Base-by-base conservation (phyloP, 129 eudicot genomes). In the Smallanthus sonchifolius region DNA sequence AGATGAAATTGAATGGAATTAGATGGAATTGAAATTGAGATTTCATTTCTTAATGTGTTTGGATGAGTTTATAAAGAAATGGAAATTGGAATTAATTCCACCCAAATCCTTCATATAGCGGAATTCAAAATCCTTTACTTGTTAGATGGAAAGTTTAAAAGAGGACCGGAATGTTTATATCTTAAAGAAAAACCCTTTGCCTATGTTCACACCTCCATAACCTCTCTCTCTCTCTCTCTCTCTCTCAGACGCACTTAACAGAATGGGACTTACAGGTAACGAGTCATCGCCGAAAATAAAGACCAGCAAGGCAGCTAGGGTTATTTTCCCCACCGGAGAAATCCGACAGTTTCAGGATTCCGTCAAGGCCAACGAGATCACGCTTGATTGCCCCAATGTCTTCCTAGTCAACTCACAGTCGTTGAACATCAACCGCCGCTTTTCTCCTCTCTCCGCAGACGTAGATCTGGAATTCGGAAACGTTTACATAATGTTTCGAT, bases 361-460 rank as follows among this genome's bases (percentile, higher is more conserved):
- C 28, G 76, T 87, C 32, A 90, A 86, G 47, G 98, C 97, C 8
- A 97, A 97, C 19, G 98, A 93, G 81, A 83, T 93, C 72, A 93
- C 90, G 98, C 81, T 93, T 4, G 96, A 90, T 15, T 85, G 80
- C 20, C 98, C 97, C 0, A 83, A 59, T 37, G 79, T 62, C 66
- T 93, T 90, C 73, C 69, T 93, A 3, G 89, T 86, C 48, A 86
- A 84, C 76, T 74, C 97, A 7, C 75, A n/a, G n/a, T n/a, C n/a
- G n/a, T n/a, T n/a, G n/a, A n/a, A n/a, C n/a, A n/a, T n/a, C n/a
- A n/a, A n/a, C 38, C 61, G 70, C 9, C 69, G 97, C 20, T 87
- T 93, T 44, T 79, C 91, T 5, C 86, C 96, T 52, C 84, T 93
- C 14, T 69, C 84, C 2, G 97, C 98, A 13, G 97, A 93, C 30